Evolutionary conservation across 805 yeast genomes (phyloP).

Genomic region (Saccharomycopsis malanga): DNA sequence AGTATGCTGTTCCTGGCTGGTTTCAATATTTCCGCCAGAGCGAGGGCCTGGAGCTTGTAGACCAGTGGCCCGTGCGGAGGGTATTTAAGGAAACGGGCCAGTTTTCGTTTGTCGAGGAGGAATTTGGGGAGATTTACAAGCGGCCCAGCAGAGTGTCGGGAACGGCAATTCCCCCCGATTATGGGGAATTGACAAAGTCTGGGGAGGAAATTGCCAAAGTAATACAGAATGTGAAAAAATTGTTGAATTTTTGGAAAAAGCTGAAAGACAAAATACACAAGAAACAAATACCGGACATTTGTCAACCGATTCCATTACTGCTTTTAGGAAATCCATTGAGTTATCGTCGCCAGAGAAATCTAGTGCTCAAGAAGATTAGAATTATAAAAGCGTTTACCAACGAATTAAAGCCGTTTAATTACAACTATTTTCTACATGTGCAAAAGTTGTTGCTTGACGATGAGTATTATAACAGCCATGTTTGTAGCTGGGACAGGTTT

Average conservation of each 20-base stretch:
- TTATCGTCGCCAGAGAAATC: slow-evolving; percentile 12
- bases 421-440: slow-evolving; percentile 1
- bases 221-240: neutral
- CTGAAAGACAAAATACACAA: slow-evolving; percentile 6
- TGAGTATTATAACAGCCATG: neutral
- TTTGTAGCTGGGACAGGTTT: neutral
- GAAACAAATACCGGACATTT: neutral
- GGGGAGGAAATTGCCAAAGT: neutral
- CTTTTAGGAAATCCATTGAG: slow-evolving; percentile 6
- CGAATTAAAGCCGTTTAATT: slow-evolving; percentile 3
- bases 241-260: neutral
- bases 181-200: neutral
- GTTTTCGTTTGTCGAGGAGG: slow-evolving; percentile 4
- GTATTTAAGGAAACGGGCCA: neutral
- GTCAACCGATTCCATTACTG: slow-evolving; percentile 9
- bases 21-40: neutral
- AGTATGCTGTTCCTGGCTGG: slow-evolving; percentile 5
- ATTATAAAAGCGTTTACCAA: slow-evolving; percentile 2
- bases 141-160: neutral
- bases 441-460: neutral
- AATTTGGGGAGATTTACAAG: slow-evolving; percentile 2
- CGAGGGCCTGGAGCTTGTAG: neutral
- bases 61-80: slow-evolving; percentile 12
- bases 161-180: neutral
- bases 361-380: slow-evolving; percentile 8